A percentile compares a stretch with the other conserved stretches of the same genome.
Evolutionary conservation across 805 yeast species (phyloP).

Genomic region (Saccharomycopsis sp.): DNA sequence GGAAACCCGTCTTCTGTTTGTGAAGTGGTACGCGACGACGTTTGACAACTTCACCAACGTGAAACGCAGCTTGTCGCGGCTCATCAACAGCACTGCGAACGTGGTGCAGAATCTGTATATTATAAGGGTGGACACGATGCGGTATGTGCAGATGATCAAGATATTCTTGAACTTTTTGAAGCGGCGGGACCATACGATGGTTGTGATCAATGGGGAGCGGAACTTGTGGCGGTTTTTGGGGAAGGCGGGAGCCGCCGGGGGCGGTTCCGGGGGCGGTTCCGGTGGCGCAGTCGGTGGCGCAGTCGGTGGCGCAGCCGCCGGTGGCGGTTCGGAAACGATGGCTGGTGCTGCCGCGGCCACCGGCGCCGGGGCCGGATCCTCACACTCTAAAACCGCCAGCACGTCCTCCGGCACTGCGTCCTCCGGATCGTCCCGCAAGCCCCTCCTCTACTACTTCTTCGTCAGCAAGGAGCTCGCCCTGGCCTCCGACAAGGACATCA

Average conservation of each 20-base stretch:
- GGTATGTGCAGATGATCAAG: constrained; percentile 8
- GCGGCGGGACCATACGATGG: constrained; percentile 43
- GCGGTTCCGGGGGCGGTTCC: no score
- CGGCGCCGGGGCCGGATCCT: no score
- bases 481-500: constrained; percentile 35
- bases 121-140: constrained; percentile 40
- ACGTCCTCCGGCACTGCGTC: no score
- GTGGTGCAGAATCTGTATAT: constrained; percentile 69
- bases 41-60: constrained; percentile 68
- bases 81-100: constrained; percentile 57
- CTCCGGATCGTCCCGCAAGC: no score
- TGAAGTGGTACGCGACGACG: constrained; percentile 60
- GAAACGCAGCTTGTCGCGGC: constrained; percentile 77
- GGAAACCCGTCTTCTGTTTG: constrained; percentile 31
- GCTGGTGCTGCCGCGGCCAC: no score
- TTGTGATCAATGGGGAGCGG: constrained; percentile 38
- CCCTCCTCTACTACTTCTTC: constrained; percentile 47
- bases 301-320: no score
- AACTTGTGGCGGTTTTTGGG: no score
- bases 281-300: no score
- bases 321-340: no score
- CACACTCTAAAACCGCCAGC: no score
- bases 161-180: constrained; percentile 8
- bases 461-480: constrained; percentile 50
- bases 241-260: no score